Base-by-base conservation (phyloP, 2,329 filamentous ascomycete genomes). In the Elsinoe australis region DNA sequence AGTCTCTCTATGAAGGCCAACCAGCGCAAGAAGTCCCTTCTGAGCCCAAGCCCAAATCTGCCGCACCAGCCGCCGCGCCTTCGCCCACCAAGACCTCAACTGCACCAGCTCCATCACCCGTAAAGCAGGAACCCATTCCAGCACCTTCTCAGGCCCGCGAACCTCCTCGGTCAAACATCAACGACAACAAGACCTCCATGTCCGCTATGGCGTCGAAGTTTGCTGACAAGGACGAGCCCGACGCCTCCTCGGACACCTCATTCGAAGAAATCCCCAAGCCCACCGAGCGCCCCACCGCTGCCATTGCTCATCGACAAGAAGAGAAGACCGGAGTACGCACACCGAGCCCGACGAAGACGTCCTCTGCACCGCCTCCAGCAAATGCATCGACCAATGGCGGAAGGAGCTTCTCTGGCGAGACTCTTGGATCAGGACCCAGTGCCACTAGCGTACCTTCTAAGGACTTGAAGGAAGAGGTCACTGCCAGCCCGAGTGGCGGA, bases 241-340 rank as follows among this genome's bases (percentile, higher is more conserved):
- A 77, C n/a, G 76, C 79, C 1, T 67, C 70, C 2, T 70, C 71
- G 7, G 83, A 86, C 50, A 75, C 77, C 21, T 90, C 86, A 67
- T 95, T 95, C 56, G 89, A 95, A 62, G 87, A 95, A 61, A 76
- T 92, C 24, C 67, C 83, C 24, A 87, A 87, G 61, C 85, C 87
- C 15, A 69, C 78, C 8, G 83, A 86, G 57, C 82, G 84, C 38
- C 69, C 69, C 17, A 55, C 61, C 3, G 58, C 58, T 24, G 61
- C 63, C 6, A 42, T 52, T 6, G 57, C 62, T 28, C 53, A 60
- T 2, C 61, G 61, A 24, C 62, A 64, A 49, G 67, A 70, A 55
- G 63, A 67, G 55, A 68, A 68, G 58, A 61, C 63, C 4, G 57
- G 54, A 15, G 56, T 60, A 2, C 62, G 62, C 5, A 56, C 56